A percentile compares a stretch with the other conserved stretches of the same genome.
These are phyloP conservation scores for Cyberlindnera mrakii DNA, from an alignment of 805 yeast species.

Conservation along the genomic window DNA sequence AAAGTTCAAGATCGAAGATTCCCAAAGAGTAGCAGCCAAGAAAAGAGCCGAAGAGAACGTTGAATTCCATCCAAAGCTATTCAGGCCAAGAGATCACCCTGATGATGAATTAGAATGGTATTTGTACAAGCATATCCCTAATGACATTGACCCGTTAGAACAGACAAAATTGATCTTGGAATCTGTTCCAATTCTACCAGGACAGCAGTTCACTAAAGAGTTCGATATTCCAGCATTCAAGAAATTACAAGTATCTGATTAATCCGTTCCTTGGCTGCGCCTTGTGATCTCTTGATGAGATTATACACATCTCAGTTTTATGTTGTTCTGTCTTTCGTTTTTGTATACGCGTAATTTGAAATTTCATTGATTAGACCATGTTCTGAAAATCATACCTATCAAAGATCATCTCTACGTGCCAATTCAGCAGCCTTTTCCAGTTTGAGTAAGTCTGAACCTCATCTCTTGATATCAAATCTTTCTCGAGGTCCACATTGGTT, in stretches of 20 bases:
- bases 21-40: slow-evolving; percentile 73
- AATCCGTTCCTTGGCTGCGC: too few species aligned
- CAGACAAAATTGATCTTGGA: slow-evolving; percentile 53
- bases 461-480: slow-evolving; percentile 10
- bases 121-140: slow-evolving; percentile 58
- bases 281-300: too few species aligned
- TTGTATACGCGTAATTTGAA: too few species aligned
- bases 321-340: not conserved
- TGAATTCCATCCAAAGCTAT: slow-evolving; percentile 75
- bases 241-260: slow-evolving; percentile 29
- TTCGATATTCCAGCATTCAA: slow-evolving; percentile 65
- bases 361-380: too few species aligned
- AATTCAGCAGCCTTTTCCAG: slow-evolving; percentile 17
- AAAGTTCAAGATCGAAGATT: slow-evolving; percentile 79
- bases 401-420: slow-evolving; percentile 18
- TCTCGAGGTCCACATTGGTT: slow-evolving; percentile 8
- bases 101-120: slow-evolving; percentile 51
- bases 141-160: slow-evolving; percentile 42
- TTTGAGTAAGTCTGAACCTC: slow-evolving; percentile 12
- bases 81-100: slow-evolving; percentile 41
- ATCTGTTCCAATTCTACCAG: slow-evolving; percentile 77
- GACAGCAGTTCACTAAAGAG: slow-evolving; percentile 60
- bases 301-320: not conserved
- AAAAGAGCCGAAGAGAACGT: slow-evolving; percentile 71
- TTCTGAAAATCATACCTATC: slow-evolving; percentile 5